Base-by-base conservation (phyloP, 23 red algal genomes). In the Gracilaria domingensis region DNA sequence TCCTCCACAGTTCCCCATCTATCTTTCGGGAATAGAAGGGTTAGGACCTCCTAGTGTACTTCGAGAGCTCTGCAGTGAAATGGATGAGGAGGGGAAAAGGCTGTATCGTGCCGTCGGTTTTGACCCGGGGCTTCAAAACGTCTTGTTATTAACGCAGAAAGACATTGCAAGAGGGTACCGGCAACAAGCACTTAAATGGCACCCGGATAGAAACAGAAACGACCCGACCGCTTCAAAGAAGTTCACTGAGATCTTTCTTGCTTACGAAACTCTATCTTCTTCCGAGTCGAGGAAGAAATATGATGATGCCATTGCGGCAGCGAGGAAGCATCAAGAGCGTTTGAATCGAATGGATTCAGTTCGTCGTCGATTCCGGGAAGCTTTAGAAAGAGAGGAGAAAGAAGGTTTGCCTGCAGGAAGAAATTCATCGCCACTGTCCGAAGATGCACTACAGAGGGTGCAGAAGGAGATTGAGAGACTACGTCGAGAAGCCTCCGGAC, bases 141-240 rank as follows among this genome's bases (percentile, higher is more conserved):
- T 92, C 5, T 45, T 84, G 47, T 6, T 61, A 21, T 64, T 92
- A 12, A 61, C 89, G 13, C 60, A 84, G 32, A 60, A 65, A 54
- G 77, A 92, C 26, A 82, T 92, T 28, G 47, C 89, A 13, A 53
- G 89, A 56, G 61, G 42, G 18, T 98, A 98, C 55, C 82, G 97
- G n/a, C 93, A 95, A 30, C 66, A 93, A 29, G 94, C 93, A 0
- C 75, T 98, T 34, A 88, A 93, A 60, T 95, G 84, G 69, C 97
- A 98, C 62, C 97, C 97, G 8, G 97, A 98, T 69, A 96, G 93
- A 87, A 98, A 98, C 77, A 93, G 89, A 11, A 81, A 90, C 56
- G 80, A 95, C 79, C 83, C 95, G 39, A 45, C 56, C 35, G 93
- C 97, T 20, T 90, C 86, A 40, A 64, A 93, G 2, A 95, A 91